Evolutionary conservation across 345 rosid genomes (phyloP).

Genomic region (Populus tremula): DNA sequence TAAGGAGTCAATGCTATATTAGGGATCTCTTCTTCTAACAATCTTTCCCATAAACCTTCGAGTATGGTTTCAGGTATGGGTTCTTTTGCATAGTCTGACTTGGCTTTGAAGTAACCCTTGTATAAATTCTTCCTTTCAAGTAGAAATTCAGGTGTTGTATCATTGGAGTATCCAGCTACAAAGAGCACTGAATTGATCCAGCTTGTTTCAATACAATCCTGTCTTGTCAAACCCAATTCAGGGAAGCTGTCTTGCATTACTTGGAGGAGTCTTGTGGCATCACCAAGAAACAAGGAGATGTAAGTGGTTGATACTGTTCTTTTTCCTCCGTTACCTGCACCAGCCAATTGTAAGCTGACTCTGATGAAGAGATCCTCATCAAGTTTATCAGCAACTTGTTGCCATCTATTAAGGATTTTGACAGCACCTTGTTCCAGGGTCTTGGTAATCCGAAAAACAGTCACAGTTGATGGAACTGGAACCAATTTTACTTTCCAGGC

Average conservation of each 20-base stretch:
- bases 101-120: conserved; percentile 32
- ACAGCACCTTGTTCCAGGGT: conserved; percentile 15
- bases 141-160: conserved; percentile 21
- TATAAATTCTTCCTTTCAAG: conserved; percentile 17
- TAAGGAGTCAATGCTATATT: conserved; percentile 61
- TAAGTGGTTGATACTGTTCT: conserved; percentile 17
- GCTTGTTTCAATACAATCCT: conserved; percentile 32
- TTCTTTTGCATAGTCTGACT: conserved; percentile 30
- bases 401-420: conserved; percentile 7
- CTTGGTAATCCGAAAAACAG: conserved; percentile 10
- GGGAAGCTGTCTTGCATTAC: conserved; percentile 31
- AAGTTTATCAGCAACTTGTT: conserved; percentile 9
- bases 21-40: conserved; percentile 46
- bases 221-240: conserved; percentile 26
- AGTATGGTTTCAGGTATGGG: conserved; percentile 26
- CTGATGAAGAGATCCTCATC: conserved; percentile 19
- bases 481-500: conserved; percentile 22
- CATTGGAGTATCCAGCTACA: conserved; percentile 14
- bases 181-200: conserved; percentile 26
- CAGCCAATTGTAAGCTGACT: neutral
- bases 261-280: conserved; percentile 19
- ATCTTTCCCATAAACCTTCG: conserved; percentile 29
- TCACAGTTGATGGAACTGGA: conserved; percentile 11
- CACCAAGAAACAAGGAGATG: conserved; percentile 24
- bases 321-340: neutral